These are phyloP conservation scores for Otatea glauca DNA, from an alignment of 176 grass and related monocot genomes.

Conservation along the genomic window DNA sequence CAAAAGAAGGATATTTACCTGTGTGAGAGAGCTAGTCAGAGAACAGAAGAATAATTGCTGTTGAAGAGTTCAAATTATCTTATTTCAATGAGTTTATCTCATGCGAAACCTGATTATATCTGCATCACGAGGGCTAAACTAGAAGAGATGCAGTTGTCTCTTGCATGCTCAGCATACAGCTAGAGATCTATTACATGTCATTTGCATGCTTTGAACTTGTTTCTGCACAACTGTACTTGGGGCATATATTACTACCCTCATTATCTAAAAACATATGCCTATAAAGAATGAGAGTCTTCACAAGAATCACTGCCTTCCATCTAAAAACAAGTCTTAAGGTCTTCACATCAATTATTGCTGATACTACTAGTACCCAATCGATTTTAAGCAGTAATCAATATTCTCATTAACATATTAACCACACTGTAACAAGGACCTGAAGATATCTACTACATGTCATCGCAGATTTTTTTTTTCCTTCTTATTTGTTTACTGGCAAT, in stretches of 20 bases:
- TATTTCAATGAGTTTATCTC: conserved; percentile 7
- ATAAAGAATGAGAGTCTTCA: background rate
- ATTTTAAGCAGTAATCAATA: conserved; percentile 7
- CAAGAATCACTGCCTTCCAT: conserved; percentile 7
- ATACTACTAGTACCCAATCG: background rate
- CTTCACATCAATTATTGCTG: conserved; percentile 5
- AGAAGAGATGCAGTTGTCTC: conserved; percentile 16
- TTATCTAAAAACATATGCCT: background rate
- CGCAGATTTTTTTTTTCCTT: background rate
- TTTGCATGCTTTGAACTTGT: background rate
- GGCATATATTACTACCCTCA: background rate
- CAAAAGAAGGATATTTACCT: conserved; percentile 72
- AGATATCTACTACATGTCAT: conserved; percentile 7
- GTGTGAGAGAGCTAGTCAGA: background rate
- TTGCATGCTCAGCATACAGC: background rate
- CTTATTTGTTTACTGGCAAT: background rate
- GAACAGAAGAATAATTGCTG: background rate
- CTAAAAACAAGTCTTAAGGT: background rate
- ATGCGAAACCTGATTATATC: conserved; percentile 6
- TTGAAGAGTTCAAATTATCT: conserved; percentile 5
- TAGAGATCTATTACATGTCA: conserved; percentile 17
- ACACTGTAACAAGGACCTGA: background rate
- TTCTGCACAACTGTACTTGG: background rate
- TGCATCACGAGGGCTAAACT: conserved; percentile 11
- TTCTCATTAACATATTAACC: background rate